Base-by-base conservation (phyloP, 495 filamentous ascomycete genomes). In the Amorphotheca resinae region DNA sequence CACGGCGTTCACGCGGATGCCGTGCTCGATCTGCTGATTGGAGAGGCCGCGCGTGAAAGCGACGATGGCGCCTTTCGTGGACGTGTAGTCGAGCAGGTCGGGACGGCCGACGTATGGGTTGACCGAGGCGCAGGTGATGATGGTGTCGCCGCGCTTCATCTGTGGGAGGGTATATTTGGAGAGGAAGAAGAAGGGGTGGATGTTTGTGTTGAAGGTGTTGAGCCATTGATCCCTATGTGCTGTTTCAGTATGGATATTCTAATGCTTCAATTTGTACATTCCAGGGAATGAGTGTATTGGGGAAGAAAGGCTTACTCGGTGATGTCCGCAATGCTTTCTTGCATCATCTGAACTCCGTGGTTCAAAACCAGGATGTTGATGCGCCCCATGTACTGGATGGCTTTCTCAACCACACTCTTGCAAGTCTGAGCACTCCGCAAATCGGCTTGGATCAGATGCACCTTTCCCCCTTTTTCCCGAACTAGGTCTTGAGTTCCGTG, bases 291-390 rank as follows among this genome's bases (percentile, higher is more conserved):
- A 9, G 25, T 16, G 36, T 59, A 4, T 22, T 14, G 25, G 37
- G 34, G 22, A 40, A 18, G 23, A 30, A 5, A 12, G 59, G 80
- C 20, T 17, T 37, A 47, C 80, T 89, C 86, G 48, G 74, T 63
- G 12, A 91, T 57, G 32, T 84, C 79, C 23, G 65, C 66, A 52
- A 89, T 88, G 48, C 80, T 72, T n/a, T 77, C 58, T 26, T 76
- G 61, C 72, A 82, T 79, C 61, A 80, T 80, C 61, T 88, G 84
- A 42, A 69, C 80, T 2, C 77, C 82, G 18, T 80, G 80, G 53
- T 93, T 91, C 59, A 91, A 85, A 42, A 88, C 79, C 15, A 91
- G 58, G 23, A 88, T 82, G 55, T 89, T 76, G 43, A 93, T 76
- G 0, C 68, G 66, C 7, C 80, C 76, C 60, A 91, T 65, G n/a